Base-by-base conservation (phyloP, 345 rosid genomes). In the Draba incana region DNA sequence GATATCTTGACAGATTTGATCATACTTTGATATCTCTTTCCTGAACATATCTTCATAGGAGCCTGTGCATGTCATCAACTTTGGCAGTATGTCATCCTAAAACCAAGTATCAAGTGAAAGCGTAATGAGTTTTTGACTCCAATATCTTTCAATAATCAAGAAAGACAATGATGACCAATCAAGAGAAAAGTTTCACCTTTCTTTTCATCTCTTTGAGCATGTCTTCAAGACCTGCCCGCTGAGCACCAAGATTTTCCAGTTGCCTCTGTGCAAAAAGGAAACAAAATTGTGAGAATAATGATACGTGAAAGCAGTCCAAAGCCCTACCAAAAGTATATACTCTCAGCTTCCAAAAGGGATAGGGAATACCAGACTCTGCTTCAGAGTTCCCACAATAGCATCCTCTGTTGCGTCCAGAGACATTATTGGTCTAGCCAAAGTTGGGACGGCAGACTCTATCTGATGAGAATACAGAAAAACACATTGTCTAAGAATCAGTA, bases 181-280 rank as follows among this genome's bases (percentile, higher is more conserved):
- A 63, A 24, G 69, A 66, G 52, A 68, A 53, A 41, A 23, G 7
- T 10, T 54, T 55, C 16, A 94, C 99, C 86, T 91, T 94, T 84
- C 96, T 87, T 82, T 91, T 91, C 99, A 94, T 94, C 76, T 94
- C 99, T 80, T 84, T 94, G 44, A 91, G 96, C 97, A 94, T 87
- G 77, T 94, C 99, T 80, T 94, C 99, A 72, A 94, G 99, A 63
- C 98, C 96, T 10, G 99, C 99, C 49, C 98, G 84, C 69, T 91
- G 97, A 69, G 98, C 90, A 75, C 99, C 99, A 56, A 94, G 87
- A 70, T 81, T 85, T 84, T 94, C 99, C 88, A 94, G 74, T 76
- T 91, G 98, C 81, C 98, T 87, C 96, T 94, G 89, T 71, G 71
- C 48, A 68, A 57, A 69, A n/a, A n/a, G 61, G 63, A 20, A 55